Base-by-base conservation (phyloP, 371 early-diverging fungal genomes). In the Rhizopus microsporus region DNA sequence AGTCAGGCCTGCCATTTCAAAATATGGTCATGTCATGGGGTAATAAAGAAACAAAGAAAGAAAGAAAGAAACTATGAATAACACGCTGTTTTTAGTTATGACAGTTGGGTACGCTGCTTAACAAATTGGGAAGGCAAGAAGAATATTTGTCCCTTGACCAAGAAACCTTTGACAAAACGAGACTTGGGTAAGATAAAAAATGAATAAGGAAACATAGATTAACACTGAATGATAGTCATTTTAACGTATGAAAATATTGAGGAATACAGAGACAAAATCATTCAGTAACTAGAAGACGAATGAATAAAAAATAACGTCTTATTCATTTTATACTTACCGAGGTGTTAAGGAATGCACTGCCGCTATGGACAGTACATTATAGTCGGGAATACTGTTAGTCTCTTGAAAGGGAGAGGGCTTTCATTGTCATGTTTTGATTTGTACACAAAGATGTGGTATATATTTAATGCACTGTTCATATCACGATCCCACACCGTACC, bases 11-110 rank as follows among this genome's bases (percentile, higher is more conserved):
- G 95, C 97, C 4, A 95, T 96, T 50, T 95, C 95, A 17, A 94
- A 92, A 54, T 95, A 92, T 66, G 97, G 97, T 16, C 97, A 95
- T 77, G 95, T 96, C 40, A 95, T 94, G 92, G 90, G 91, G 69
- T 88, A 78, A 60, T 56, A 62, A n/a, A 7, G 38, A 4, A 8
- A 43, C 13, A 43, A 43, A 12, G n/a, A 10, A 31, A 13, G 32
- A 30, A 32, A 17, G 0, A 10, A 39, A n/a, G 9, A 17, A 5
- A 32, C 13, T 10, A 30, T 17, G 30, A 16, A 31, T 10, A 44
- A 13, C 13, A 29, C 33, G n/a, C 17, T 13, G 35, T 47, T 48
- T 33, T n/a, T 37, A 80, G 80, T 12, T 92, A 93, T 57, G 93
- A 94, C 56, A 93, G 86, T 65, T 96, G 97, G 97, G 88, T 94